These are phyloP conservation scores for Fusarium acutatum DNA, from an alignment of 2,329 filamentous ascomycete genomes.

Conservation along the genomic window DNA sequence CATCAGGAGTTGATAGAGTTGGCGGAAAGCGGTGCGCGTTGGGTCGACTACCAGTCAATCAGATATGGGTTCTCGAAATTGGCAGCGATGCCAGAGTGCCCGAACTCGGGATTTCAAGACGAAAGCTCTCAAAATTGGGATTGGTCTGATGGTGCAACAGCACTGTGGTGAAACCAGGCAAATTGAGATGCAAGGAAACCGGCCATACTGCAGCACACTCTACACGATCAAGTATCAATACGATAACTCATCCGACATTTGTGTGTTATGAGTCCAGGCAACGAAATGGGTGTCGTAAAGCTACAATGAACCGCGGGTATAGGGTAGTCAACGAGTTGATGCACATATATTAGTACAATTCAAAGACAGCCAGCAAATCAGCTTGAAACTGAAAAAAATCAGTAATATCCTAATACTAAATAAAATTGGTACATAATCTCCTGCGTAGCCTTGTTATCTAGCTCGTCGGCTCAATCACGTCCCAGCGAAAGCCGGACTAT, in stretches of 20 bases:
- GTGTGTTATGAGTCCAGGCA: neutral
- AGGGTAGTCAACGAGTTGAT: neutral
- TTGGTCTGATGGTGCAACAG: neutral
- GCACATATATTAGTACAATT: neutral
- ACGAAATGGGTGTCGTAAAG: neutral
- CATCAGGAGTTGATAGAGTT: conserved; percentile 4
- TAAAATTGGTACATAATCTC: neutral
- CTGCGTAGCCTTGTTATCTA: neutral
- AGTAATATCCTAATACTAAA: neutral
- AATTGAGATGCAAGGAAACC: neutral
- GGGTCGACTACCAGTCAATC: conserved; percentile 2
- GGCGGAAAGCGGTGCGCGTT: conserved; percentile 15
- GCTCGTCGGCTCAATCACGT: neutral
- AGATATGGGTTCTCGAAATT: neutral
- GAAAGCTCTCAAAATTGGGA: neutral
- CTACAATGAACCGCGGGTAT: neutral
- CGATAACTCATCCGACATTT: neutral
- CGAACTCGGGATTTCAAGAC: neutral
- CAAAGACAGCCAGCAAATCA: neutral
- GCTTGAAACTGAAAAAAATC: neutral
- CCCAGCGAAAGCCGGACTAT: neutral
- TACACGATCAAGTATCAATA: neutral
- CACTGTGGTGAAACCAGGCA: neutral
- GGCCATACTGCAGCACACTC: neutral
- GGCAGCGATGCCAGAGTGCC: neutral